Evolutionary conservation across 1,284 basidiomycete genomes (phyloP).

Genomic region (Sporisorium scitamineum): DNA sequence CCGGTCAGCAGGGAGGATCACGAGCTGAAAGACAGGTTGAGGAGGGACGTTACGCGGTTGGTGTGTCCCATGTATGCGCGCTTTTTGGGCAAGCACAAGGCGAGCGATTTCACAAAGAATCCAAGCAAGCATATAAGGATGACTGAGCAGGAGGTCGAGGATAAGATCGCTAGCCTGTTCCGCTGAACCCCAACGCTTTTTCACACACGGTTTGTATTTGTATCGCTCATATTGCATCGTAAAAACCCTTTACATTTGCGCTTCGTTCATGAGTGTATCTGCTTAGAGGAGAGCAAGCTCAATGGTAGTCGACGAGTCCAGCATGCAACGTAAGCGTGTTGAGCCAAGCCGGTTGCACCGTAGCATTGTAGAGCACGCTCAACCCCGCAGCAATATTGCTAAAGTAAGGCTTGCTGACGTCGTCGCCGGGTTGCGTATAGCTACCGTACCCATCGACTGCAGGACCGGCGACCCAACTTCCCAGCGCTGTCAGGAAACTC

Average conservation of each 20-base stretch:
- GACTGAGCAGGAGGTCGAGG: constrained; percentile 58
- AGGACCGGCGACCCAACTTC: constrained; percentile 67
- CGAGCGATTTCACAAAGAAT: constrained; percentile 60
- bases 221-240: constrained; percentile 9
- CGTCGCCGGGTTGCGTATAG: constrained; percentile 58
- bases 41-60: constrained; percentile 53
- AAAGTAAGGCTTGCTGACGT: constrained; percentile 61
- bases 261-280: no score
- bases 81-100: constrained; percentile 56
- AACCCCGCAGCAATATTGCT: constrained; percentile 52
- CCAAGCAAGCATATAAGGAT: constrained; percentile 61
- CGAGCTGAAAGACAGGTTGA: constrained; percentile 50
- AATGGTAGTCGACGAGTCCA: constrained; percentile 65
- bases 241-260: neutral
- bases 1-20: constrained; percentile 56
- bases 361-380: constrained; percentile 53
- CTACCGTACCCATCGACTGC: constrained; percentile 52
- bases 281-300: no score
- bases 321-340: constrained; percentile 44
- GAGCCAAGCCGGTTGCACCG: constrained; percentile 43
- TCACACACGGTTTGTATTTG: constrained; percentile 22
- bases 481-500: constrained; percentile 51
- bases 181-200: constrained; percentile 10
- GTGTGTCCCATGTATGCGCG: constrained; percentile 58
- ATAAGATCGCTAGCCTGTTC: constrained; percentile 52